Base-by-base conservation (phyloP, 2,329 filamentous ascomycete species). In the Fusarium poae region DNA sequence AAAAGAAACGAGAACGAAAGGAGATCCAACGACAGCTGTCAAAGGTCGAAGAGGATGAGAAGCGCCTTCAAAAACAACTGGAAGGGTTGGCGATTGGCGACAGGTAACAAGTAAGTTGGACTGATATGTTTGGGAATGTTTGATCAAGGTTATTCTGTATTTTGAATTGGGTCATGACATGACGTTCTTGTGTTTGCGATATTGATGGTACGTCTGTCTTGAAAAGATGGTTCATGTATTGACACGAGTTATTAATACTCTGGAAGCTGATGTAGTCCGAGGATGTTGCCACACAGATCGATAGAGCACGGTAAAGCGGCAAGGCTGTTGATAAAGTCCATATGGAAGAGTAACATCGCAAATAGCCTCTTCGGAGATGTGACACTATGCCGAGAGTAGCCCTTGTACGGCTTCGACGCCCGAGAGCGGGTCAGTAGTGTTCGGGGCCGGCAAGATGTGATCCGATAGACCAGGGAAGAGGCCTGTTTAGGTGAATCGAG, bases 371-470 rank as follows among this genome's bases (percentile, higher is more conserved):
- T 40, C 34, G 13, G 48, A 51, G 23, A 25, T 29, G 46, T 29
- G 23, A 39, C 34, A 27, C 35, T 51, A 40, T 50, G 57, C 71
- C 66, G 71, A 66, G 55, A 39, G 37, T 56, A 65, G 25, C 52
- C 49, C 48, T 57, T 37, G 49, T 48, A 62, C 46, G 43, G 53
- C 54, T 59, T 68, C 44, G 50, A 53, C 58, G 65, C 44, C 67
- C 67, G 67, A 73, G 46, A 60, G 62, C 46, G 61, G 71, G 52
- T 55, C 67, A 62, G 43, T 27, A 34, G 11, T 23, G 10, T 39
- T 37, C 43, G 62, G 58, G 57, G 35, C 52, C 67, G 52, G 58
- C 37, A 52, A 34, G 37, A 54, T 25, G 11, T 13, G 40, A 53
- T 37, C 67, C 58, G 57, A 40, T 18, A 51, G 23, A 30, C 12